A percentile compares a stretch with the other conserved stretches of the same genome.
Evolutionary conservation across 352 stramenopile genomes (phyloP).

Genomic region (Phytophthora brassicae): DNA sequence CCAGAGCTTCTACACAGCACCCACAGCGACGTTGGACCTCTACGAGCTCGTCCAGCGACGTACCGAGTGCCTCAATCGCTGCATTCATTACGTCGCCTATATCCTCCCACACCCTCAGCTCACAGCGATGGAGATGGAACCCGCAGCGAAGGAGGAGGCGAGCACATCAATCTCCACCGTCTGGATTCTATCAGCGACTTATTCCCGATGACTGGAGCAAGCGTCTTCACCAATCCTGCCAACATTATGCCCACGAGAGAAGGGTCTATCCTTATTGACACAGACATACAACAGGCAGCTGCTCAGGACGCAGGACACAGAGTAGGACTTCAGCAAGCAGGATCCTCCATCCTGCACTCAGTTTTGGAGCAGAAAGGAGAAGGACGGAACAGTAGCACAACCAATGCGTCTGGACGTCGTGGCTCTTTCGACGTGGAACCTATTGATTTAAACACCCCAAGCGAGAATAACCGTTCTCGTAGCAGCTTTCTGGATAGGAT

Average conservation of each 20-base stretch:
- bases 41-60: conserved; percentile 8
- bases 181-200: conserved; percentile 62
- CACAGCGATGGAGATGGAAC: conserved; percentile 18
- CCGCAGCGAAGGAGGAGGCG: conserved; percentile 12
- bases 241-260: conserved; percentile 78
- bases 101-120: conserved; percentile 17
- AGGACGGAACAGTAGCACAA: conserved; percentile 17
- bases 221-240: conserved; percentile 69
- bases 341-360: conserved; percentile 28
- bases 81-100: conserved; percentile 24
- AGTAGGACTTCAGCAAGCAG: conserved; percentile 18
- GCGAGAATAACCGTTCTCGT: conserved; percentile 29
- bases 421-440: conserved; percentile 30
- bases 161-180: conserved; percentile 7
- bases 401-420: conserved; percentile 23
- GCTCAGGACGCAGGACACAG: conserved; percentile 24
- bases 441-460: conserved; percentile 36
- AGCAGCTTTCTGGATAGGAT: conserved; percentile 36
- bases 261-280: conserved; percentile 77
- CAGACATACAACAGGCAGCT: conserved; percentile 47
- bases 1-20: conserved; percentile 20
- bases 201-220: conserved; percentile 60
- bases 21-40: conserved; percentile 20
- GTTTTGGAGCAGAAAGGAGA: conserved; percentile 36
- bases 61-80: conserved; percentile 16